Base-by-base conservation (phyloP, 768 basidiomycete genomes). In the Mycena rosella region DNA sequence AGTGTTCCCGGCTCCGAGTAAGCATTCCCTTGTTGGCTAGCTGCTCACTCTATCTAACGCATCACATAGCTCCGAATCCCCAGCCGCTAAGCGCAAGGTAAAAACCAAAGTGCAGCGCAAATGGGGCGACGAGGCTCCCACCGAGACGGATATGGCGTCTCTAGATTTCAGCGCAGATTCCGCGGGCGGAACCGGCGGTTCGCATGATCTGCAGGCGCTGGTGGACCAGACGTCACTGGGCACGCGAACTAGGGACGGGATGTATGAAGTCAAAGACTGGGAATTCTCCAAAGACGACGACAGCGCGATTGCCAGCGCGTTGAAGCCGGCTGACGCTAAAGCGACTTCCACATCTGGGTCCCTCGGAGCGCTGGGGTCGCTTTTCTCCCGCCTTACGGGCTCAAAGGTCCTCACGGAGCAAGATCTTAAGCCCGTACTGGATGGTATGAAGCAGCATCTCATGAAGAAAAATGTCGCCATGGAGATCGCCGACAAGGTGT, bases 401-500 rank as follows among this genome's bases (percentile, higher is more conserved):
- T 89, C 90, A 27, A 96, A 96, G 79, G 83, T 90, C 2, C 81
- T 99, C 61, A 92, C 92, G 1, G 87, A 94, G 61, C 85, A 88
- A 42, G 97, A 99, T 77, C 78, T 99, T 60, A 88, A 88, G 71
- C 97, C 97, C 10, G 93, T 97, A 1, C 77, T 99, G 49, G 92
- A 92, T 56, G 94, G 90, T 20, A 99, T 99, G 96, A 96, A 97
- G 78, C 95, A 96, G 67, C 97, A 98, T 79, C 84, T 99, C 49
- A 98, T 98, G 96, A 90, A 92, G 81, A 99, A 99, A 85, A 99
- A 99, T 74, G 98, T 99, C 6, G 98, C 98, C 5, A 94, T 89
- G 78, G 96, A 96, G 65, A 98, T 99, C 69, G 86, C 96, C 15
- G 95, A 96, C 68, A 95, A 96, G 78, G 89, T 99, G 14, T 97